Conservation (phyloP, 2,329 filamentous ascomycete species). For the Parafenestella ontariensis region DNA sequence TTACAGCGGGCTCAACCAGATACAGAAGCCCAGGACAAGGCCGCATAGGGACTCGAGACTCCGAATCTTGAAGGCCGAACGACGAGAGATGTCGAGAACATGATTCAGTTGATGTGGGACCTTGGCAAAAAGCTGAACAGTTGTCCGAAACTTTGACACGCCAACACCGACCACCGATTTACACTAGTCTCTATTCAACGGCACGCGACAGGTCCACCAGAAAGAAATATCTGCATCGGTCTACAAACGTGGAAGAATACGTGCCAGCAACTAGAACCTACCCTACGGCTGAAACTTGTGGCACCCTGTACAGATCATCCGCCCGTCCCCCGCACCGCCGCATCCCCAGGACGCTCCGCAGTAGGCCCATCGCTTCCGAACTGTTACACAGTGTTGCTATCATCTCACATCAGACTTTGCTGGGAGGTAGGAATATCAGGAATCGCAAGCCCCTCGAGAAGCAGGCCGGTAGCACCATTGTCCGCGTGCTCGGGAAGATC, state of each 20-base stretch:
- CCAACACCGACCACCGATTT: slow-evolving; percentile 6
- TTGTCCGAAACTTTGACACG: slow-evolving; percentile 2
- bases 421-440: not conserved
- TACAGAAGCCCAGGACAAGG: not conserved
- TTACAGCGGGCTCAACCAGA: not conserved
- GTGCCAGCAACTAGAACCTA: not conserved
- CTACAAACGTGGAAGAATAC: not conserved
- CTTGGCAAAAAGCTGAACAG: slow-evolving; percentile 8
- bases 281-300: slow-evolving; percentile 5
- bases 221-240: not conserved
- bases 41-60: not conserved
- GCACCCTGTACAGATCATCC: slow-evolving; percentile 10
- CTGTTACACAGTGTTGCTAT: slow-evolving; percentile 6
- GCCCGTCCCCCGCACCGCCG: not conserved
- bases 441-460: slow-evolving; percentile 1
- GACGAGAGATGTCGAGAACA: not conserved
- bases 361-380: slow-evolving; percentile 7
- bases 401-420: slow-evolving; percentile 16
- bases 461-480: slow-evolving; percentile 11
- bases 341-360: not conserved
- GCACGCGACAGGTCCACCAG: slow-evolving; percentile 2
- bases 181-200: slow-evolving; percentile 5
- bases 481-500: slow-evolving; percentile 13
- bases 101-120: not conserved
- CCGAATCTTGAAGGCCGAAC: not conserved